A percentile compares a stretch with the other conserved stretches of the same genome.
Evolutionary conservation across 768 basidiomycete species (phyloP).

Genomic region (Astraeus odoratus): DNA sequence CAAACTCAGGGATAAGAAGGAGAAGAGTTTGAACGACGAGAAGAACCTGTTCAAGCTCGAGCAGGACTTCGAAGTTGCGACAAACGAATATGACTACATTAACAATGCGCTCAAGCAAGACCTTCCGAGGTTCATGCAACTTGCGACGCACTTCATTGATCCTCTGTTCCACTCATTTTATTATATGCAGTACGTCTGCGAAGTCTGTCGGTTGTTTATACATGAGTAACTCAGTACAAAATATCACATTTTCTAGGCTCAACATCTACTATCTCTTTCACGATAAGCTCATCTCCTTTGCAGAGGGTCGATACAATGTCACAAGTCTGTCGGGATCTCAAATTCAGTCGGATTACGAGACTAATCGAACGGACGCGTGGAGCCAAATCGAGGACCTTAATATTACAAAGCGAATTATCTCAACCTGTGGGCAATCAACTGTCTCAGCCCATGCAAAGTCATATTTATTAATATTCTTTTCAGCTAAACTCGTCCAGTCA

Average conservation of each 20-base stretch:
- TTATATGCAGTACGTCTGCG: conserved; percentile 88
- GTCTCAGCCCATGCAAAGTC: not conserved
- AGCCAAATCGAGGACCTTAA: conserved; percentile 69
- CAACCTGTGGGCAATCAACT: conserved; percentile 58
- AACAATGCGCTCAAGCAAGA: conserved; percentile 88
- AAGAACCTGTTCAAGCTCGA: conserved; percentile 98
- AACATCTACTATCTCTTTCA: conserved; percentile 92
- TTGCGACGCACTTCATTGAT: conserved; percentile 86
- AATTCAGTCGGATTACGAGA: conserved; percentile 72
- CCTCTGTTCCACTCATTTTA: conserved; percentile 98
- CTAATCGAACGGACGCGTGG: conserved; percentile 77
- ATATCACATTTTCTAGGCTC: conserved; percentile 46
- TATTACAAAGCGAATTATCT: conserved; percentile 78
- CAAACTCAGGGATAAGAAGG: conserved; percentile 97
- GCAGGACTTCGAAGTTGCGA: conserved; percentile 91
- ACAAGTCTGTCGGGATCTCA: conserved; percentile 57
- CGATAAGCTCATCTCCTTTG: conserved; percentile 88
- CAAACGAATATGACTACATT: conserved; percentile 90
- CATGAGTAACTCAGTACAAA: conserved; percentile 1
- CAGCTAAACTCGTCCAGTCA: conserved; percentile 65
- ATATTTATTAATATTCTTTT: conserved; percentile 8
- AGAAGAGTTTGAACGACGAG: conserved; percentile 92
- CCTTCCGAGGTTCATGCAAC: conserved; percentile 85
- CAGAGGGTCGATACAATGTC: conserved; percentile 71
- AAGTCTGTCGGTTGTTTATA: not conserved